Conservation (phyloP, 2,329 filamentous ascomycete genomes). For the Colletotrichum agaves region DNA sequence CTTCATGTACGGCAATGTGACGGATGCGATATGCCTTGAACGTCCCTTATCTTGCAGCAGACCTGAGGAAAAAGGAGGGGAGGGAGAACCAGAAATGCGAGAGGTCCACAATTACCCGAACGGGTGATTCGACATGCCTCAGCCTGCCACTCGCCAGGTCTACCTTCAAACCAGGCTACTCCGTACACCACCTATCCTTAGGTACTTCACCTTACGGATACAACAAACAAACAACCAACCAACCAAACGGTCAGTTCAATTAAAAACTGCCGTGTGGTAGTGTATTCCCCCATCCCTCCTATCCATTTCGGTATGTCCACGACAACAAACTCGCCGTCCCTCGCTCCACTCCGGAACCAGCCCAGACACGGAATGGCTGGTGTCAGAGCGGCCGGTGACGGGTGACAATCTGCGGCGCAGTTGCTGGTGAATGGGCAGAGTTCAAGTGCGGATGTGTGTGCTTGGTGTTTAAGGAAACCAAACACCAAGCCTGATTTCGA, state of each 20-base stretch:
- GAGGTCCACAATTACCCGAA: slow-evolving; percentile 31
- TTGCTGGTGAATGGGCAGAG: slow-evolving; percentile 3
- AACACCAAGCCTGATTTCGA: too few relatives aligned
- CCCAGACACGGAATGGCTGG: slow-evolving; percentile 19
- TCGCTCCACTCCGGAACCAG: slow-evolving; percentile 18
- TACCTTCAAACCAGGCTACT: too few relatives aligned
- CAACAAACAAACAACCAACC: background rate
- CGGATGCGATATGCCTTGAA: background rate
- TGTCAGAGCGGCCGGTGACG: slow-evolving; percentile 16
- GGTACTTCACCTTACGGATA: background rate
- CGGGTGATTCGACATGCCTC: background rate
- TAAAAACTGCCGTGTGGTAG: background rate
- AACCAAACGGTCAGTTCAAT: too few relatives aligned
- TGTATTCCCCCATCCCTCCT: background rate
- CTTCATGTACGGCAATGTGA: too few relatives aligned
- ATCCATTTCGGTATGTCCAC: background rate
- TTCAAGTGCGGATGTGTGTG: background rate
- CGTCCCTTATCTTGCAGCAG: slow-evolving; percentile 22
- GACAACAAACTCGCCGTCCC: background rate
- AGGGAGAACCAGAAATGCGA: slow-evolving; percentile 9
- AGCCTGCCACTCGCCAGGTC: too few relatives aligned
- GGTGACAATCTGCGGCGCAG: slow-evolving; percentile 26
- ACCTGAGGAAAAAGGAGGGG: background rate
- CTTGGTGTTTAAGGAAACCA: background rate
- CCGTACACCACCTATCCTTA: background rate